Base-by-base conservation (phyloP, 768 basidiomycete species). In the Lepiota brunneoincarnata region DNA sequence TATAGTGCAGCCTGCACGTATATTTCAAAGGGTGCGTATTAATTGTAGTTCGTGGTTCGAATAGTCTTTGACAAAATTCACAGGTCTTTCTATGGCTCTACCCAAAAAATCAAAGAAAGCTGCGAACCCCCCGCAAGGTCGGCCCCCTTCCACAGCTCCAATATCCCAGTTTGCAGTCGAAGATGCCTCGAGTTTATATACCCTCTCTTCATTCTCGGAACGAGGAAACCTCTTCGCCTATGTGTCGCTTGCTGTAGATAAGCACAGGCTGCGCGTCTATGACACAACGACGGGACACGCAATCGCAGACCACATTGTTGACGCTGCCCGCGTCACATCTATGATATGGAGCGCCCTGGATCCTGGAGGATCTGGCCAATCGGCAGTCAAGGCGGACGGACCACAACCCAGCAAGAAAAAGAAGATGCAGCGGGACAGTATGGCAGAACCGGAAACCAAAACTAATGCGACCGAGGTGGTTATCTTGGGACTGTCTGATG, bases 241-340 rank as follows among this genome's bases (percentile, higher is more conserved):
- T 49, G 67, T 86, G 24, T 84, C 84, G 9, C 75, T 87, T 20
- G 78, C 85, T 2, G 75, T 88, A 48, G 86, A 88, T 75, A 88
- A 86, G 67, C 85, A 88, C 63, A 78, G 84, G 41, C 69, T 87
- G 52, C 83, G 84, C 61, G 73, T 87, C 36, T 86, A 84, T 65
- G 77, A 85, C 64, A 79, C 82, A 7, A 59, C 72, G 6, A 74
- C 81, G n/a, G 77, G 75, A 35, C 75, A 78, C 57, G 75, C 81
- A 28, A 67, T 81, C 18, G 78, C 83, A 3, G 85, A 88, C 65
- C 70, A 83, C 67, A 73, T 75, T 15, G 63, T 86, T 17, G 80
- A 84, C 34, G 72, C 73, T 21, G 78, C 78, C 52, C 77, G 81
- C 41, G 79, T 86, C 38, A 77, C 81, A 36, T 66, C 78, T 51